A percentile compares a stretch with the other conserved stretches of the same genome.
Conservation (phyloP, 768 basidiomycete genomes). For the Hypholoma fasciculare region DNA sequence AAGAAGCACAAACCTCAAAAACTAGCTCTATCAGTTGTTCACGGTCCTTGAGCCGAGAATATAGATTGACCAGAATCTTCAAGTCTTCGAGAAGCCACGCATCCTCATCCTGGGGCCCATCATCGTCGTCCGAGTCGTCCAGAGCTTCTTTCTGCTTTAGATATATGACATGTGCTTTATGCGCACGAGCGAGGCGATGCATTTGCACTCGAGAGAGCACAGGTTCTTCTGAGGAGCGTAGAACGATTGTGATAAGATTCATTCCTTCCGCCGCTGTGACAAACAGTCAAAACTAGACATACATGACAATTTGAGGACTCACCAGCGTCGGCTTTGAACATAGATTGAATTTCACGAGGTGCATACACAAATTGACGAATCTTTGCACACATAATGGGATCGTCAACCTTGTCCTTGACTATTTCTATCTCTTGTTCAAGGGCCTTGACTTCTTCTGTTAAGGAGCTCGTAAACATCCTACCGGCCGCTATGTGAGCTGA, state of each 20-base stretch:
- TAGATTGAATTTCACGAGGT: constrained; percentile 82
- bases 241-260: constrained; percentile 76
- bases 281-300: neutral
- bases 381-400: constrained; percentile 86
- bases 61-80: constrained; percentile 74
- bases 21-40: constrained; percentile 92
- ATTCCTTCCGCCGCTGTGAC: constrained; percentile 61
- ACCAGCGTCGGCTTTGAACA: constrained; percentile 82
- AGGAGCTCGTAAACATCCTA: constrained; percentile 94
- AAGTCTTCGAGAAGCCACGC: constrained; percentile 97
- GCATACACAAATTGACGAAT: constrained; percentile 85
- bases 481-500: neutral
- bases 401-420: constrained; percentile 87
- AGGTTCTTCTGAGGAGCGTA: constrained; percentile 79
- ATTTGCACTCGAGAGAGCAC: constrained; percentile 75
- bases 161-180: constrained; percentile 80
- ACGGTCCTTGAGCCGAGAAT: constrained; percentile 79
- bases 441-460: constrained; percentile 85
- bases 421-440: constrained; percentile 86
- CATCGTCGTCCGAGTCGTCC: constrained; percentile 88
- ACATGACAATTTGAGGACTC: constrained; percentile 18
- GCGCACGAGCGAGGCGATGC: constrained; percentile 75
- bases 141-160: constrained; percentile 54
- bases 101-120: constrained; percentile 91
- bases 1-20: constrained; percentile 72